phyloP scores from a whole-genome alignment of 768 basidiomycete species.

The Mycena albidolilacea region DNA sequence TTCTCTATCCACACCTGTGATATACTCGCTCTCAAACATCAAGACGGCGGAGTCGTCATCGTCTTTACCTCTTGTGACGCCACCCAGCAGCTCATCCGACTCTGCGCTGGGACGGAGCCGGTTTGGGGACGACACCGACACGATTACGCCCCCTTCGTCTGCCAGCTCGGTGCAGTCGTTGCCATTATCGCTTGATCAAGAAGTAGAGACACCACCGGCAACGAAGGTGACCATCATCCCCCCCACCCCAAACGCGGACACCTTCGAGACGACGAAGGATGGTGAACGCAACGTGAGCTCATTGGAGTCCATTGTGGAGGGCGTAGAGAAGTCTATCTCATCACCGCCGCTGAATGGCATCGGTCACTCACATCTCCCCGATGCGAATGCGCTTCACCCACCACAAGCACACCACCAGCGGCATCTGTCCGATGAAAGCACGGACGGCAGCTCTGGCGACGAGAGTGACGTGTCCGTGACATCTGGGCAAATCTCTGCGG shows the following conservation, averaged over 20 bases:
- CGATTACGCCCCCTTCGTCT: conserved; percentile 34
- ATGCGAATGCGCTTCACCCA: conserved; percentile 36
- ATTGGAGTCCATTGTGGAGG: conserved; percentile 30
- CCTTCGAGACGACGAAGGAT: conserved; percentile 10
- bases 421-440: conserved; percentile 40
- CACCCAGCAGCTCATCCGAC: conserved; percentile 37
- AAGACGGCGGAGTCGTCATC: conserved; percentile 50
- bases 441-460: conserved; percentile 57
- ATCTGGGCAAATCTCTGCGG: conserved; percentile 20
- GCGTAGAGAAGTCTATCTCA: conserved; percentile 6
- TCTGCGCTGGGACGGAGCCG: conserved; percentile 34
- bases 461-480: conserved; percentile 55
- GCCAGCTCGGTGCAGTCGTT: conserved; percentile 37
- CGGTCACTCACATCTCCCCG: not conserved
- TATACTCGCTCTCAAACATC: conserved; percentile 48
- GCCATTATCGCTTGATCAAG: conserved; percentile 14
- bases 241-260: conserved; percentile 29
- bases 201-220: conserved; percentile 33
- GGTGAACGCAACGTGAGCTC: not conserved
- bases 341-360: conserved; percentile 22
- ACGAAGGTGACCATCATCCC: conserved; percentile 36
- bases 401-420: conserved; percentile 35
- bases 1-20: conserved; percentile 58
- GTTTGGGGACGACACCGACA: conserved; percentile 35
- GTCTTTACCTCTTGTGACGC: conserved; percentile 48